A percentile compares a stretch with the other conserved stretches of the same genome.
phyloP scores from a whole-genome alignment of 306 rosid genomes.

The Citrullus colocynthis region DNA sequence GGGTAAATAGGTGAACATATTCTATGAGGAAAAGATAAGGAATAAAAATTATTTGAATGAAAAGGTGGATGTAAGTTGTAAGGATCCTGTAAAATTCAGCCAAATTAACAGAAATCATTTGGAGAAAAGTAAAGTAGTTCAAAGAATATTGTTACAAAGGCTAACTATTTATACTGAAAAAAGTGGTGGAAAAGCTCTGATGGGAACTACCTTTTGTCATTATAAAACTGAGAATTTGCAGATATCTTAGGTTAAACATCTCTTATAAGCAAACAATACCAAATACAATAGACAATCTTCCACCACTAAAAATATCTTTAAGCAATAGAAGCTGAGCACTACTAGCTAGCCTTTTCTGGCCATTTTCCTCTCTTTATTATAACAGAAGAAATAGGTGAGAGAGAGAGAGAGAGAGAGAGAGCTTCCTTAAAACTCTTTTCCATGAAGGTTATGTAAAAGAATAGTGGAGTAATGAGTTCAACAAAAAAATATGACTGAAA shows the following conservation, averaged over 20 bases:
- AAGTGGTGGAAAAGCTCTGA: background rate
- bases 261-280: background rate
- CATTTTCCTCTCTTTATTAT: background rate
- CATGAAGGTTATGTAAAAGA: background rate
- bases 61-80: background rate
- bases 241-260: background rate
- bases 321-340: background rate
- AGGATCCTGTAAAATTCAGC: background rate
- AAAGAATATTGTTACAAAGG: background rate
- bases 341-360: background rate
- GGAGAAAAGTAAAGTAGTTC: background rate
- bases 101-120: background rate
- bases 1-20: slow-evolving; percentile 2
- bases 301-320: background rate
- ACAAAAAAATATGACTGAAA: background rate
- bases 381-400: background rate
- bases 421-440: background rate
- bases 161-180: background rate
- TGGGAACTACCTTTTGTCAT: background rate
- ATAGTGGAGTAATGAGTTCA: background rate
- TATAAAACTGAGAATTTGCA: background rate
- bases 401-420: background rate
- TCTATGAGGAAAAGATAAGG: background rate
- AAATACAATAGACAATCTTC: background rate
- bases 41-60: background rate